These are phyloP conservation scores for Pythium volutum DNA, from an alignment of 352 stramenopile genomes.

Conservation along the genomic window DNA sequence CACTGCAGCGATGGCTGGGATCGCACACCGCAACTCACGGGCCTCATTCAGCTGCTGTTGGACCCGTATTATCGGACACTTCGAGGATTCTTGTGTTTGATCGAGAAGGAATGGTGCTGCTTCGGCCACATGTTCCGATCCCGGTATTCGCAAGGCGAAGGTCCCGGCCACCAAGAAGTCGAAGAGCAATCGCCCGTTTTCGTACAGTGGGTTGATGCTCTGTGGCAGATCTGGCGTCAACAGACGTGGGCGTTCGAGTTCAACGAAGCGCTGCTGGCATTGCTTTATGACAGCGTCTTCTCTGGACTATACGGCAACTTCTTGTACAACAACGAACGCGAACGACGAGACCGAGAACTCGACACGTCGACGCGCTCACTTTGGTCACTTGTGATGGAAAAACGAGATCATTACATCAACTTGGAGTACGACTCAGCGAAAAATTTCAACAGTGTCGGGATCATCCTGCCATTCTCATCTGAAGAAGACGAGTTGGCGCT, in stretches of 20 bases:
- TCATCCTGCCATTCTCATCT: slow-evolving; percentile 74
- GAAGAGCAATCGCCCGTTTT: slow-evolving; percentile 98
- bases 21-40: slow-evolving; percentile 95
- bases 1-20: slow-evolving; percentile 99
- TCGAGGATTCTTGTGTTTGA: slow-evolving; percentile 92
- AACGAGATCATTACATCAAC: slow-evolving; percentile 74
- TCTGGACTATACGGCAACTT: slow-evolving; percentile 97
- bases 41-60: slow-evolving; percentile 95
- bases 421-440: slow-evolving; percentile 78
- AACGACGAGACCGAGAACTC: slow-evolving; percentile 64
- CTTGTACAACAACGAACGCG: slow-evolving; percentile 95
- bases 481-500: slow-evolving; percentile 83
- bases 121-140: slow-evolving; percentile 99
- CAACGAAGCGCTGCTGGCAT: slow-evolving; percentile 89
- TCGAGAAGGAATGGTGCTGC: slow-evolving; percentile 99
- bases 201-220: slow-evolving; percentile 97
- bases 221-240: slow-evolving; percentile 97
- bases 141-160: slow-evolving; percentile 95
- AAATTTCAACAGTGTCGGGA: slow-evolving; percentile 84
- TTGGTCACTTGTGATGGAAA: slow-evolving; percentile 62
- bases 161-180: slow-evolving; percentile 90
- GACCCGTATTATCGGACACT: slow-evolving; percentile 98
- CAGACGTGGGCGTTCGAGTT: slow-evolving; percentile 98
- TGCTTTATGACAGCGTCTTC: slow-evolving; percentile 96
- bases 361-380: slow-evolving; percentile 62